Evolutionary conservation across 371 early-diverging fungal species (phyloP), one percentile per base, ranked within the genome.

Genomic region (Gilbertella persicaria): DNA sequence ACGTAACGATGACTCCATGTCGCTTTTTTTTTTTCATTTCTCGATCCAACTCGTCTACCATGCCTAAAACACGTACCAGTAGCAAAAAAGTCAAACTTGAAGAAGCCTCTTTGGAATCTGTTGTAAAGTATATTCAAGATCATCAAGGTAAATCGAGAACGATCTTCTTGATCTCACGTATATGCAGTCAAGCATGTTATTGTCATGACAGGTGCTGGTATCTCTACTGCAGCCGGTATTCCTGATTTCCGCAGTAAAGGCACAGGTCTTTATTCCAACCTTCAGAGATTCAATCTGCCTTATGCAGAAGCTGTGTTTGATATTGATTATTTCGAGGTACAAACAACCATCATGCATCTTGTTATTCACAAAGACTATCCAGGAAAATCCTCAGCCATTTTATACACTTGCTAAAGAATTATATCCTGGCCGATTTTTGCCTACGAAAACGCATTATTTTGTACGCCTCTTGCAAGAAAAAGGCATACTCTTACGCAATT

Each of bases 221-320:
- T 96, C 23, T 96, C 97, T 14, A 97, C 98, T 5, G 76, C 89
- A 3, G 88, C 91, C 10, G 98, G 97, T 13, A 91, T 93, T 48
- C 92, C 92, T 30, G 97, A 96, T 64, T 98, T 96, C 69, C 78
- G 98, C 29, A 85, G 91, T 4, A 91, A 93, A 29, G 89, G 88
- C 4, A 96, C 96, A 3, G 98, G 98, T 2, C 82, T 98, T 24
- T 98, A 93, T 60, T 91, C 87, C 44, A 95, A 96, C 60, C 82
- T 97, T 38, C 80, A 88, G 58, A 81, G 86, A 40, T 97, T 88
- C 72, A 71, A 92, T 29, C 69, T 98, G 30, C 95, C 95, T 7
- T 90, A 90, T 65, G 91, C 97, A 5, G 94, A 96, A 58, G 97
- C 94, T 2, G 94, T 98, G 26, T 98, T 98, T 78, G 85, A 92